phyloP scores from a whole-genome alignment of 192 early-diverging fungal species.

The Phycomyces blakesleeanus region DNA sequence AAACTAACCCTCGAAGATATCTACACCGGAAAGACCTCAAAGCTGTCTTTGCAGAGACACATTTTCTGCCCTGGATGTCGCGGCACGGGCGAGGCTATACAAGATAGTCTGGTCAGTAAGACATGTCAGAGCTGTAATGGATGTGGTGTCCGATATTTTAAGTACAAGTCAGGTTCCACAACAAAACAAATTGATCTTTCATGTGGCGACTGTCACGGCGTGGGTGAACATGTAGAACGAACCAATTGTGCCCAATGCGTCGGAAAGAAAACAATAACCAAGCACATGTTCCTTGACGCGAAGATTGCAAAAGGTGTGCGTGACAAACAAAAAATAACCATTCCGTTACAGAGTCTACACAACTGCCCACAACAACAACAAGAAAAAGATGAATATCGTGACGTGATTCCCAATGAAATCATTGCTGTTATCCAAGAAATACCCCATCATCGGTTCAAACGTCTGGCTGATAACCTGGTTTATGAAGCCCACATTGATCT shows the following conservation, averaged over 20 bases:
- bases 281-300: conserved; percentile 96
- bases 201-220: conserved; percentile 85
- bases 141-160: conserved; percentile 80
- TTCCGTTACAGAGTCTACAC: too few species aligned
- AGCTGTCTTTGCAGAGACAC: conserved; percentile 90
- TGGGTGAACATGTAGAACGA: conserved; percentile 90
- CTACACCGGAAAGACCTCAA: conserved; percentile 86
- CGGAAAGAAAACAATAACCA: conserved; percentile 80
- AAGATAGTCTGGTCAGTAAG: conserved; percentile 87
- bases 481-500: conserved; percentile 92
- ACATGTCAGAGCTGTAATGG: conserved; percentile 81
- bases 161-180: conserved; percentile 96
- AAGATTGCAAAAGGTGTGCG: conserved; percentile 94
- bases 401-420: conserved; percentile 96
- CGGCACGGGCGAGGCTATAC: conserved; percentile 88
- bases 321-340: conserved; percentile 90
- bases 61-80: conserved; percentile 90
- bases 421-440: conserved; percentile 95
- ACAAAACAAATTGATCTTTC: conserved; percentile 98
- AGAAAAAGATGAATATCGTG: too few species aligned
- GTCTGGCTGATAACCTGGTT: conserved; percentile 88
- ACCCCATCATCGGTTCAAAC: conserved; percentile 84
- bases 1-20: conserved; percentile 84
- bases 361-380: too few species aligned
- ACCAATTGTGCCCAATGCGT: conserved; percentile 87